Conservation (phyloP, 441 rosid genomes). For the Erodium texanum region DNA sequence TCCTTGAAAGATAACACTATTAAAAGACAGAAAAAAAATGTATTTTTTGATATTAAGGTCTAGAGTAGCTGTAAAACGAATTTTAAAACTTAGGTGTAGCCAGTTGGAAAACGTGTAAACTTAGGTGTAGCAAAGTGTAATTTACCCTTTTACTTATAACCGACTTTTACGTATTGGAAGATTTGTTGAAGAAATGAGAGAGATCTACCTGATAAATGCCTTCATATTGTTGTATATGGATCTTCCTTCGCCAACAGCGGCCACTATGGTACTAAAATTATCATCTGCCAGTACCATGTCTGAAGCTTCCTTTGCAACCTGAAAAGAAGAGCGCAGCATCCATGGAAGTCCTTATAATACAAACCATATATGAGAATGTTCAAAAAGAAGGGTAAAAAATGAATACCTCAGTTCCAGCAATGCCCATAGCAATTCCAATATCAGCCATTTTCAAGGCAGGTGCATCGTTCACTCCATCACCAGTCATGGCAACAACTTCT, state of each 20-base stretch:
- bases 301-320: conserved; percentile 49
- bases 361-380: background rate
- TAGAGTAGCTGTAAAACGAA: no score
- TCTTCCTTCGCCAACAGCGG: conserved; percentile 37
- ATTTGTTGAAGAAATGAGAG: background rate
- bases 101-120: no score
- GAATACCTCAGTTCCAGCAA: conserved; percentile 42
- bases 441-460: conserved; percentile 46
- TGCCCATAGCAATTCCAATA: conserved; percentile 44
- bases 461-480: conserved; percentile 48
- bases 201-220: conserved; percentile 35
- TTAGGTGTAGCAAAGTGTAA: no score
- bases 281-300: conserved; percentile 50
- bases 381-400: background rate
- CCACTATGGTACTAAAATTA: conserved; percentile 39
- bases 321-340: background rate
- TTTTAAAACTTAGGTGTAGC: no score
- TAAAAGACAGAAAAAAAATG: no score
- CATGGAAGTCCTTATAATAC: background rate
- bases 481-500: conserved; percentile 60
- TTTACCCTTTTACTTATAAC: no score
- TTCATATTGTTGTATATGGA: conserved; percentile 39
- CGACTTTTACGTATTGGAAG: no score
- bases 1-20: no score
- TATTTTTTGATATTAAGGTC: no score